phyloP scores from a whole-genome alignment of 1,284 basidiomycete genomes.

The Taiwanofungus camphoratus region DNA sequence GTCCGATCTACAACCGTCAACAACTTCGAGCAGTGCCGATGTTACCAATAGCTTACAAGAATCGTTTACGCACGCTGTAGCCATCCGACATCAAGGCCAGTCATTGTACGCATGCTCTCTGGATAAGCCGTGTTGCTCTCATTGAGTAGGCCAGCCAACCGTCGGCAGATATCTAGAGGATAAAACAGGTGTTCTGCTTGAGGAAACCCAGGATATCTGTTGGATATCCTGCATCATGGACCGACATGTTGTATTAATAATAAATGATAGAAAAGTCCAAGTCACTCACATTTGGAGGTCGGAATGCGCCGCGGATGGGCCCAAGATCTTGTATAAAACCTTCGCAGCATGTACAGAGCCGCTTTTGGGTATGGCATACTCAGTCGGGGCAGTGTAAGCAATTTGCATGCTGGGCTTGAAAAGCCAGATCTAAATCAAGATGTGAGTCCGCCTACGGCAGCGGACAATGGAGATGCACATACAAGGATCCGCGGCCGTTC shows the following conservation, averaged over 20 bases:
- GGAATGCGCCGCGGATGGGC: constrained; percentile 41
- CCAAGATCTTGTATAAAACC: constrained; percentile 68
- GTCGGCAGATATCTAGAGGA: constrained; percentile 65
- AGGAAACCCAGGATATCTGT: constrained; percentile 72
- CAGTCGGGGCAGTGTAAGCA: constrained; percentile 56
- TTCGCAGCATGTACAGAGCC: constrained; percentile 66
- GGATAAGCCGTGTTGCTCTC: constrained; percentile 75
- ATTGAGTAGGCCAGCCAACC: constrained; percentile 57
- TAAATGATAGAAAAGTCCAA: not conserved
- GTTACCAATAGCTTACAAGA: too few relatives aligned
- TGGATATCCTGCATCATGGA: constrained; percentile 40
- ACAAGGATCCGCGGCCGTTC: constrained; percentile 75
- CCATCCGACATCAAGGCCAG: constrained; percentile 76
- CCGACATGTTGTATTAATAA: constrained; percentile 1
- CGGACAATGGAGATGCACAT: constrained; percentile 21
- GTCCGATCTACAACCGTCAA: too few relatives aligned
- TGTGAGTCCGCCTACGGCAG: not conserved
- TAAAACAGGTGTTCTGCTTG: constrained; percentile 80
- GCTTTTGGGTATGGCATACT: constrained; percentile 54
- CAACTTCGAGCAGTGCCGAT: too few relatives aligned
- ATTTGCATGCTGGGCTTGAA: constrained; percentile 84
- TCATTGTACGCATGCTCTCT: constrained; percentile 67
- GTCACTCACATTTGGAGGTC: constrained; percentile 53
- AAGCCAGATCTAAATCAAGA: constrained; percentile 64
- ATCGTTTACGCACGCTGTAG: constrained; percentile 37